These are phyloP conservation scores for Coemansia sp. DNA, from an alignment of 192 early-diverging fungal species.

Conservation along the genomic window DNA sequence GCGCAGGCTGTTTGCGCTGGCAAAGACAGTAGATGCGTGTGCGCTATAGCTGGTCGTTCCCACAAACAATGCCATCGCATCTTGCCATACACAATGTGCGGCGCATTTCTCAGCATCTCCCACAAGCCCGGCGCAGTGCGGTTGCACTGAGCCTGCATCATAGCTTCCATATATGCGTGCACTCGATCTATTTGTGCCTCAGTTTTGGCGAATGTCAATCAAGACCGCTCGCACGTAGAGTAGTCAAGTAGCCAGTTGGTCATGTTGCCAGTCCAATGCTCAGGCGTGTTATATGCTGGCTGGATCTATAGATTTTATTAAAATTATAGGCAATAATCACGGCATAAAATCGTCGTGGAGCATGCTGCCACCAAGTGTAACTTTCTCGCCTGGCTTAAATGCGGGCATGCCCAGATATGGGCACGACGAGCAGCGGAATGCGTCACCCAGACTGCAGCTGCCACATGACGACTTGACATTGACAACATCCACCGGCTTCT, in stretches of 20 bases:
- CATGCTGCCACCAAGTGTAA: constrained; percentile 74
- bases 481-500: constrained; percentile 53
- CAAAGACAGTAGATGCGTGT: constrained; percentile 4
- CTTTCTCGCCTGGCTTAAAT: constrained; percentile 93
- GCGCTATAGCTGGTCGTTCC: not conserved
- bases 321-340: constrained; percentile 9
- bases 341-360: constrained; percentile 54
- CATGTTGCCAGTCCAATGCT: too few relatives aligned
- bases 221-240: too few relatives aligned
- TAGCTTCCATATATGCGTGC: too few relatives aligned
- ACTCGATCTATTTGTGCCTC: too few relatives aligned
- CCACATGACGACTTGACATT: constrained; percentile 66
- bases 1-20: not conserved
- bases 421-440: constrained; percentile 93
- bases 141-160: too few relatives aligned
- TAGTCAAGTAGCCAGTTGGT: too few relatives aligned
- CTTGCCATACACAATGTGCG: not conserved
- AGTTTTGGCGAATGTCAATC: too few relatives aligned
- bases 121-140: not conserved
- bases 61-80: constrained; percentile 7
- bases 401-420: constrained; percentile 97
- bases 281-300: too few relatives aligned
- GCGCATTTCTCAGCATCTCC: not conserved
- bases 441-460: constrained; percentile 92
- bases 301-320: not conserved